These are phyloP conservation scores for Pythium biforme DNA, from an alignment of 352 stramenopile species.

Conservation along the genomic window DNA sequence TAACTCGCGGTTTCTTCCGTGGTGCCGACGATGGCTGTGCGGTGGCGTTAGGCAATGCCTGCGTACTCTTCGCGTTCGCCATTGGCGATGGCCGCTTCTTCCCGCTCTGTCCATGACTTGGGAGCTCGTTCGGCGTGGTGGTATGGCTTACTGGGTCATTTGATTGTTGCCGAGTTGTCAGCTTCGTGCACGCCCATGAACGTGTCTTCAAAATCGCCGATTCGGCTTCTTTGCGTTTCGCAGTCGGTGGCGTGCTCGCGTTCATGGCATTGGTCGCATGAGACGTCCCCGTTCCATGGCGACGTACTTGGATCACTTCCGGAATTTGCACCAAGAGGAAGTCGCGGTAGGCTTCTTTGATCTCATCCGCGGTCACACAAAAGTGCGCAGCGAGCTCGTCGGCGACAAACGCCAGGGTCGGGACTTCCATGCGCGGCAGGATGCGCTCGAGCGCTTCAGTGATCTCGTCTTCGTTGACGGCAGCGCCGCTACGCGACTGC, in stretches of 20 bases:
- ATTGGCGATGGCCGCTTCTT: neutral
- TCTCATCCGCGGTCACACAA: neutral
- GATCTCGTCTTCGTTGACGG: neutral
- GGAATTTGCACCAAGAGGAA: neutral
- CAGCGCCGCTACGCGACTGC: neutral
- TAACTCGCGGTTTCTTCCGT: too few relatives aligned
- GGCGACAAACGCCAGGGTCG: neutral
- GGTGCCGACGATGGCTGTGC: too few relatives aligned
- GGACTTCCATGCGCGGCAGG: neutral
- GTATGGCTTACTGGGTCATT: neutral
- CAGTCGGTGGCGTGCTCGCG: neutral
- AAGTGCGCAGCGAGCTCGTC: conserved; percentile 1
- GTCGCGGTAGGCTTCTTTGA: neutral
- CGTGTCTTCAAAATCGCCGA: neutral
- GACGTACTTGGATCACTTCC: neutral
- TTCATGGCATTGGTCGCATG: too few relatives aligned
- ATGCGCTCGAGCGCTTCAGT: neutral
- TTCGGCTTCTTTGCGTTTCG: neutral
- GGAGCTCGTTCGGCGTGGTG: neutral
- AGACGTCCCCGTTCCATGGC: too few relatives aligned
- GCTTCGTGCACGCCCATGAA: neutral
- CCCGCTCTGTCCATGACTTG: neutral
- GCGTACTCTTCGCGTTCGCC: too few relatives aligned
- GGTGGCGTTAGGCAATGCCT: too few relatives aligned
- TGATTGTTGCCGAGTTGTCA: neutral